Percentiles rank a stretch among this genome's conserved stretches.
Conservation (phyloP, 1,284 basidiomycete species). For the Neolentinus lepideus region DNA sequence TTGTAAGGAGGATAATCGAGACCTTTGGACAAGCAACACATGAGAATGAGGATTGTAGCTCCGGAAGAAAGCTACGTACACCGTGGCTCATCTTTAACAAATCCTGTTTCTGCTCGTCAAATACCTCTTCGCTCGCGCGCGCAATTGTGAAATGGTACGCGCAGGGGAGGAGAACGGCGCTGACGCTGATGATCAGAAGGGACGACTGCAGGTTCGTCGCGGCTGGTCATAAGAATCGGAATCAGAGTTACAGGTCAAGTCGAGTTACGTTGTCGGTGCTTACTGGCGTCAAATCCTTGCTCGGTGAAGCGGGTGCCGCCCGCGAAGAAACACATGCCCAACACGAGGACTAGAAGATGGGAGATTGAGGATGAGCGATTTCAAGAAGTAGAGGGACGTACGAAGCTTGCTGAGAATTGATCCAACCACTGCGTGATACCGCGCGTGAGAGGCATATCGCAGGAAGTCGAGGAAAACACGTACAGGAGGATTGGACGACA, state of each 20-base stretch:
- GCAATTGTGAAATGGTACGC: constrained; percentile 65
- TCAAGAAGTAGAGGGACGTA: constrained; percentile 23
- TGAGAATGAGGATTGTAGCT: constrained; percentile 10
- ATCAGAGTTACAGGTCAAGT: not conserved
- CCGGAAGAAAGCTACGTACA: constrained; percentile 32
- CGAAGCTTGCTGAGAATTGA: constrained; percentile 74
- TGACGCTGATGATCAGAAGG: constrained; percentile 72
- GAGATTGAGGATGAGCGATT: constrained; percentile 17
- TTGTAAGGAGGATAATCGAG: constrained; percentile 74
- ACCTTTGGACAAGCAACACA: constrained; percentile 33
- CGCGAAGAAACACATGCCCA: constrained; percentile 78
- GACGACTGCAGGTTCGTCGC: constrained; percentile 80
- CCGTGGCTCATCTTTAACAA: constrained; percentile 77
- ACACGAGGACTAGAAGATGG: constrained; percentile 33
- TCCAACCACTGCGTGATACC: constrained; percentile 52
- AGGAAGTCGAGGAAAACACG: constrained; percentile 21
- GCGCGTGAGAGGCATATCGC: not conserved
- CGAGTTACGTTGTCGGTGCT: constrained; percentile 13
- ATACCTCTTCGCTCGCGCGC: constrained; percentile 14
- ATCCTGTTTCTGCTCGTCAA: constrained; percentile 30
- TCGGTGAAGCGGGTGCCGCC: constrained; percentile 74
- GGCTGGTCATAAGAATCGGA: constrained; percentile 31
- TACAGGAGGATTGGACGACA: constrained; percentile 75
- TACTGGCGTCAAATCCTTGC: constrained; percentile 70
- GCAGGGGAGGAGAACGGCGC: constrained; percentile 74